phyloP scores from a whole-genome alignment of 1,284 basidiomycete species.

The Cryptococcus hybrid region DNA sequence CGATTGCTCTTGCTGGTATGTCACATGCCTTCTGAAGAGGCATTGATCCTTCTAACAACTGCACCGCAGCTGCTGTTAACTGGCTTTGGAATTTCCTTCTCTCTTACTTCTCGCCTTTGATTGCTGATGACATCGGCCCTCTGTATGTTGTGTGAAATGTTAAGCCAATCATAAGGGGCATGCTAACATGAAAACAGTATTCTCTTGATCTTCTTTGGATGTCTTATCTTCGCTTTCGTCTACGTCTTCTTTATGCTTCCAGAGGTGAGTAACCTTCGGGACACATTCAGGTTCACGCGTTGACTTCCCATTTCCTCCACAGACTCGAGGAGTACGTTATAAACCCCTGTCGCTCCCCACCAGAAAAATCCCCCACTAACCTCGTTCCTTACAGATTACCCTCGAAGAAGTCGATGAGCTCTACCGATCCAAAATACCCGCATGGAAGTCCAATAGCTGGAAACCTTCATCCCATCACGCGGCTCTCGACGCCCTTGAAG shows the following conservation, averaged over 20 bases:
- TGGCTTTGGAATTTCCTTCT: slow-evolving; percentile 62
- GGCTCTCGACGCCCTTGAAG: slow-evolving; percentile 9
- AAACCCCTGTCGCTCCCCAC: no score
- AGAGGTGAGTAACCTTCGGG: slow-evolving; percentile 62
- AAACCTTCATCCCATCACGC: slow-evolving; percentile 49
- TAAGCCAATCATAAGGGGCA: not conserved
- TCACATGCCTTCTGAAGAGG: not conserved
- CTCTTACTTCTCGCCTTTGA: slow-evolving; percentile 47
- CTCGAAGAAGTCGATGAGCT: slow-evolving; percentile 77
- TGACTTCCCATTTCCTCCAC: not conserved
- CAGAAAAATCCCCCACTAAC: not conserved
- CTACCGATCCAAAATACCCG: slow-evolving; percentile 63
- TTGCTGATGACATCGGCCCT: slow-evolving; percentile 67
- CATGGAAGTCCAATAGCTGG: slow-evolving; percentile 65
- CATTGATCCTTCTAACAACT: not conserved
- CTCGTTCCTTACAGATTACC: slow-evolving; percentile 48
- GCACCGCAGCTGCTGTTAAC: slow-evolving; percentile 47
- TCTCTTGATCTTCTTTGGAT: slow-evolving; percentile 57
- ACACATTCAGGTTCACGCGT: not conserved
- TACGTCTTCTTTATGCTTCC: slow-evolving; percentile 60
- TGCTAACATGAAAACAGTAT: slow-evolving; percentile 49
- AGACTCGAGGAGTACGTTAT: not conserved
- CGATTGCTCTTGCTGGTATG: slow-evolving; percentile 64
- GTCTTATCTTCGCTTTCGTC: slow-evolving; percentile 65
- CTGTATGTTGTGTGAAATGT: slow-evolving; percentile 9